These are phyloP conservation scores for Fraxinus paxiana DNA, from an alignment of 305 asterid species.

Conservation along the genomic window DNA sequence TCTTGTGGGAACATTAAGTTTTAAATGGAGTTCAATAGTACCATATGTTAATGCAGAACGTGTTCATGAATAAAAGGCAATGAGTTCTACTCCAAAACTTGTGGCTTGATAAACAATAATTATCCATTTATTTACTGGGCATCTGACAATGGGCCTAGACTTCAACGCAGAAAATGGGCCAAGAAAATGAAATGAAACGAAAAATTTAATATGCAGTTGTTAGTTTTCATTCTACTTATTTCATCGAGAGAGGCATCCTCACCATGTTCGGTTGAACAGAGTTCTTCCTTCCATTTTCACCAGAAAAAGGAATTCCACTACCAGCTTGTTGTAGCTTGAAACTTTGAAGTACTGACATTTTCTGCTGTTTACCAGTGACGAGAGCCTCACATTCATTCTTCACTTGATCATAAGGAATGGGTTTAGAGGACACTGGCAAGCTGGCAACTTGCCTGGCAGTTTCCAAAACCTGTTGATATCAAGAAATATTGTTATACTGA, in stretches of 20 bases:
- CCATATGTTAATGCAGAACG: neutral
- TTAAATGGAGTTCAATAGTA: neutral
- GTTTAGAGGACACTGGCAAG: slow-evolving; percentile 40
- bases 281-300: slow-evolving; percentile 27
- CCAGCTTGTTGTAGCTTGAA: slow-evolving; percentile 41
- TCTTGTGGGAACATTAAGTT: neutral
- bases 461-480: slow-evolving; percentile 39
- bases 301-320: neutral
- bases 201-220: neutral
- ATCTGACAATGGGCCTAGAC: neutral
- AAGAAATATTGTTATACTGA: neutral
- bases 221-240: neutral
- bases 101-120: neutral
- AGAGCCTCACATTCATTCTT: slow-evolving; percentile 51
- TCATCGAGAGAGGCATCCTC: slow-evolving; percentile 15
- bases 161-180: neutral
- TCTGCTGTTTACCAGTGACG: slow-evolving; percentile 46
- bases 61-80: neutral
- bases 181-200: neutral
- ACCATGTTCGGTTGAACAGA: slow-evolving; percentile 26
- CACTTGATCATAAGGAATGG: slow-evolving; percentile 49
- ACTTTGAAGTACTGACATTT: slow-evolving; percentile 46
- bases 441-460: slow-evolving; percentile 52
- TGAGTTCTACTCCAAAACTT: neutral
- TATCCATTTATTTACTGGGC: neutral